Conservation (phyloP, 2,329 filamentous ascomycete species). For the Fusarium incarnatum region DNA sequence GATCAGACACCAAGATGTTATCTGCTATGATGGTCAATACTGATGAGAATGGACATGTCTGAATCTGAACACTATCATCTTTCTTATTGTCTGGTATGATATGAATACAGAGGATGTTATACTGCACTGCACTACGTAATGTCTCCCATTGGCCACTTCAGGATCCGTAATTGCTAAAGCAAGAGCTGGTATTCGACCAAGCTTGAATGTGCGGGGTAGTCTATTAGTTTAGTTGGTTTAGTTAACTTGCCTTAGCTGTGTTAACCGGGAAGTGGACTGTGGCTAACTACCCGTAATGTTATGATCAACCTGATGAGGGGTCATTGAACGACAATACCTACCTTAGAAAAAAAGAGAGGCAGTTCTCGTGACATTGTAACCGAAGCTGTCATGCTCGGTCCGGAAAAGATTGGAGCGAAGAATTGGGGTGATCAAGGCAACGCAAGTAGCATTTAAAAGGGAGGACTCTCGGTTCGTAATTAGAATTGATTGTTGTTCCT, state of each 20-base stretch:
- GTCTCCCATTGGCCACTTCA: neutral
- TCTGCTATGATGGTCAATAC: neutral
- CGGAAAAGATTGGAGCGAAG: constrained; percentile 12
- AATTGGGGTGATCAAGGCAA: neutral
- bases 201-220: constrained; percentile 17
- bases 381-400: constrained; percentile 18
- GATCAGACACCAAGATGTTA: neutral
- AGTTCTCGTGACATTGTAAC: constrained; percentile 4
- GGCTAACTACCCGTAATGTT: neutral
- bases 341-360: neutral
- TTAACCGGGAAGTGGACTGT: constrained; percentile 19
- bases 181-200: constrained; percentile 42
- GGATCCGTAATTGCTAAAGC: constrained; percentile 43
- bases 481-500: neutral
- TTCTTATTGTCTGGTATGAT: neutral
- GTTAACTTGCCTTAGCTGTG: neutral
- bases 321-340: neutral
- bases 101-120: neutral
- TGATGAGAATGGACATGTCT: neutral
- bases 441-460: neutral
- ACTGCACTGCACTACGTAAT: neutral
- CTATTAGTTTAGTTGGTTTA: neutral
- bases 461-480: neutral
- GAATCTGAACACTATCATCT: neutral
- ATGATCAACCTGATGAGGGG: constrained; percentile 19